Base-by-base conservation (phyloP, 2,329 filamentous ascomycete genomes). In the Penicillium digitatum region DNA sequence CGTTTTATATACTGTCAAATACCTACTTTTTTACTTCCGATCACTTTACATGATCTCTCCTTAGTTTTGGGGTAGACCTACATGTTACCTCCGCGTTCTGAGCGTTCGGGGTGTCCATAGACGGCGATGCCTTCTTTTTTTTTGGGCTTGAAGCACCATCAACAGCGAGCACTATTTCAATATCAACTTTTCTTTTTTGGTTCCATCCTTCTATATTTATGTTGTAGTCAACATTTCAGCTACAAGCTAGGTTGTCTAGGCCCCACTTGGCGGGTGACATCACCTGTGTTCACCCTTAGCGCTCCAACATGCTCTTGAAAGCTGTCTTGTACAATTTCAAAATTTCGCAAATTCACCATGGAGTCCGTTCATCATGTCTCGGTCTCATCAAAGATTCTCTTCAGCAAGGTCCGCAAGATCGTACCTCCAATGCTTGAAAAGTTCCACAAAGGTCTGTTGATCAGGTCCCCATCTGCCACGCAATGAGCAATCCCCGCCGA, bases 401-500 rank as follows among this genome's bases (percentile, higher is more conserved):
- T 99, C 54, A 76, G 79, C 63, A 93, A 89, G 74, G 90, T 92
- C 69, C 88, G 87, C 80, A 90, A 87, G 71, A 88, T 99, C 79
- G 84, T 99, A 56, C 94, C 94, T 61, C 94, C 94, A 11, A 90
- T 99, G 90, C 82, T 96, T 51, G 89, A 94, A 71, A 89, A 84
- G 69, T 97, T 97, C 71, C 94, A 97, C 76, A 99, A 99, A 81
- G 94, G 93, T 90, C 70, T 45, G 76, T 62, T 37, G 16, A 22
- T 29, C 22, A 12, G 26, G 24, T 37, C 24, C 4, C 32, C 27
- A 22, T 48, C 27, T 16, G 10, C 29, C 8, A 48, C 7, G 12
- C 31, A 31, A 22, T 18, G 31, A 27, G 27, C 5, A 39, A 39
- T 10, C 37, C 56, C 26, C 49, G 27, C 24, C 45, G 56, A 32